Evolutionary conservation across 108 stramenopile genomes (phyloP).

Genomic region (Aureococcus anophagefferens): DNA sequence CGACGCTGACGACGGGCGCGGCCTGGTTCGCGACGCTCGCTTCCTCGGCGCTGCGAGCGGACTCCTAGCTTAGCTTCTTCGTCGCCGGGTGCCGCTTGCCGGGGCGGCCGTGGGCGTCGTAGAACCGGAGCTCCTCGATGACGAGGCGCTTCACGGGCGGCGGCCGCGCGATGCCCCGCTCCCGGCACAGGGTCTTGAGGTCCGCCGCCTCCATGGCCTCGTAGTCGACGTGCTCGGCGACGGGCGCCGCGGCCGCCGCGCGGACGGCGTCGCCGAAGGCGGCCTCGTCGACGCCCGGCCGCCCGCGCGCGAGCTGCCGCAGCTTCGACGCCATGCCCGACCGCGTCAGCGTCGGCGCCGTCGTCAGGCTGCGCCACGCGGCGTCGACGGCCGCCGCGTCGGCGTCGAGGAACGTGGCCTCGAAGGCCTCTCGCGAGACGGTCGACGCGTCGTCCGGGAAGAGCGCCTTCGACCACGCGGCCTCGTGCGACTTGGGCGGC

Average conservation of each 20-base stretch:
- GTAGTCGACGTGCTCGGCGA: slow-evolving; percentile 13
- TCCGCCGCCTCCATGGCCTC: slow-evolving; percentile 28
- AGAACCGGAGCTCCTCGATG: slow-evolving; percentile 38
- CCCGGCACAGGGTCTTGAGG: slow-evolving; percentile 14
- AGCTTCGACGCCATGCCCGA: slow-evolving; percentile 15
- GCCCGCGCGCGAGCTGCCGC: slow-evolving; percentile 18
- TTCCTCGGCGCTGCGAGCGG: too few species aligned
- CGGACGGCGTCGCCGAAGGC: not conserved
- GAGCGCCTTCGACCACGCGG: slow-evolving; percentile 5
- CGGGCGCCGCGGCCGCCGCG: not conserved
- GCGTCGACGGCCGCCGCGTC: too few species aligned
- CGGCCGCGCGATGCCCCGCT: slow-evolving; percentile 28
- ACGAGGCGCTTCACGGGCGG: slow-evolving; percentile 33
- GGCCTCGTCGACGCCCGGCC: slow-evolving; percentile 11
- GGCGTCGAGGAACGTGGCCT: too few species aligned
- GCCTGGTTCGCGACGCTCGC: too few species aligned
- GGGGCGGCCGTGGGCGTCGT: slow-evolving; percentile 29
- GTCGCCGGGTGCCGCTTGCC: slow-evolving; percentile 34
- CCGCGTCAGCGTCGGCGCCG: not conserved
- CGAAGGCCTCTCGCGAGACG: slow-evolving; percentile 1
- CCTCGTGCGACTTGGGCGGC: slow-evolving; percentile 14
- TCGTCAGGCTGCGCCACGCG: too few species aligned
- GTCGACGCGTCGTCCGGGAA: not conserved
- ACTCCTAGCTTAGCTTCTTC: slow-evolving; percentile 6
- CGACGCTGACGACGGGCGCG: too few species aligned